Conservation (phyloP, 768 basidiomycete genomes). For the Suillus cothurnatus region DNA sequence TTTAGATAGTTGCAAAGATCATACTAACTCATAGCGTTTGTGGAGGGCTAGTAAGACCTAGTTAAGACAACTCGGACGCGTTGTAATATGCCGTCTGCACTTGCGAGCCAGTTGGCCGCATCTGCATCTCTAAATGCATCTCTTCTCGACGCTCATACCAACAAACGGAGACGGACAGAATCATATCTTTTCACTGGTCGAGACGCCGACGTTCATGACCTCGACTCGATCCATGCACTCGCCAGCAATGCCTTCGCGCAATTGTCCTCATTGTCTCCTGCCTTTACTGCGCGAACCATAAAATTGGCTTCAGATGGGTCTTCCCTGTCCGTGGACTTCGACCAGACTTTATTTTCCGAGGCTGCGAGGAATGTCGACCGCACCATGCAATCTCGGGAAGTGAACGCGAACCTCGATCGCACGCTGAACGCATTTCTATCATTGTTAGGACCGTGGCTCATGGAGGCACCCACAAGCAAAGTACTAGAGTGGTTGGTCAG, state of each 20-base stretch:
- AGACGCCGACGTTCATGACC: conserved; percentile 83
- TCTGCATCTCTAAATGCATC: conserved; percentile 78
- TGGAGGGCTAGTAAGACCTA: background rate
- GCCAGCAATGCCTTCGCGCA: conserved; percentile 78
- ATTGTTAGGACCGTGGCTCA: conserved; percentile 76
- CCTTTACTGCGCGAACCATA: conserved; percentile 35
- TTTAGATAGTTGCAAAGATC: background rate
- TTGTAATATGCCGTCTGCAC: conserved; percentile 58
- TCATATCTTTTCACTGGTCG: conserved; percentile 89
- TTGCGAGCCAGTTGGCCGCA: conserved; percentile 81
- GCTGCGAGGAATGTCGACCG: conserved; percentile 74
- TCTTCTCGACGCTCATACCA: conserved; percentile 65
- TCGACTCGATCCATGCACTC: conserved; percentile 83
- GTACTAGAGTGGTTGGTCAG: conserved; percentile 94
- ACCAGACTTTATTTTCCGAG: conserved; percentile 79
- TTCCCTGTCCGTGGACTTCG: conserved; percentile 45
- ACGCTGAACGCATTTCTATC: conserved; percentile 64
- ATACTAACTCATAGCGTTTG: background rate
- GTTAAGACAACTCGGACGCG: background rate
- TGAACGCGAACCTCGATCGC: conserved; percentile 62
- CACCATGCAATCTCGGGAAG: conserved; percentile 68
- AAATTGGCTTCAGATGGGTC: conserved; percentile 20
- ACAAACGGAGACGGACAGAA: conserved; percentile 59
- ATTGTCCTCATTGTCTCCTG: conserved; percentile 61
- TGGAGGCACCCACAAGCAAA: conserved; percentile 80